Percentiles rank a stretch among this genome's conserved stretches.
phyloP scores from a whole-genome alignment of 208 protist genomes.

The Trypanosoma conorhini region DNA sequence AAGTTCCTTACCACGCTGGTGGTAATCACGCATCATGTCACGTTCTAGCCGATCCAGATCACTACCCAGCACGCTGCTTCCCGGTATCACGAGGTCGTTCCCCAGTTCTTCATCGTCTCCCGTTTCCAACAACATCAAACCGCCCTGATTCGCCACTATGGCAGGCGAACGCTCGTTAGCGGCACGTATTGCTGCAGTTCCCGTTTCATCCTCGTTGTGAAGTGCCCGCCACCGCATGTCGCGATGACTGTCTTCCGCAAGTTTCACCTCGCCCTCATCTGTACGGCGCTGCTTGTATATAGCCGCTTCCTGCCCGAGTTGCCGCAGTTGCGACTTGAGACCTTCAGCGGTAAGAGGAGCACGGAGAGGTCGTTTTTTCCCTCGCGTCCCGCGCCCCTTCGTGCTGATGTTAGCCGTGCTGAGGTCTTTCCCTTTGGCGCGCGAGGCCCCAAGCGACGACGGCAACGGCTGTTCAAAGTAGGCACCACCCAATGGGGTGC shows the following conservation, averaged over 20 bases:
- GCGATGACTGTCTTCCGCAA: constrained; percentile 22
- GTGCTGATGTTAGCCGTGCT: constrained; percentile 17
- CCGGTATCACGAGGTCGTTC: constrained; percentile 38
- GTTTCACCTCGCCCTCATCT: constrained; percentile 18
- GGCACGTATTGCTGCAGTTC: constrained; percentile 2
- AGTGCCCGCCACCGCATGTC: constrained; percentile 2
- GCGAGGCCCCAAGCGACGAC: constrained; percentile 12
- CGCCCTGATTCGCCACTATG: not conserved
- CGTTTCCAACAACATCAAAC: not conserved
- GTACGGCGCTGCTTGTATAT: constrained; percentile 7
- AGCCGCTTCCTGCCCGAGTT: constrained; percentile 7
- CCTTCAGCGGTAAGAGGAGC: constrained; percentile 25
- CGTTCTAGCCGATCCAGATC: constrained; percentile 78
- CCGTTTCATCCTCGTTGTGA: not conserved
- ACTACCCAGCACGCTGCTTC: constrained; percentile 67
- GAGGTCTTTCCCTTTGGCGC: constrained; percentile 10
- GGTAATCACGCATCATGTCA: constrained; percentile 74
- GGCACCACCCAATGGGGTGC: constrained; percentile 19
- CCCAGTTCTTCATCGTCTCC: constrained; percentile 12
- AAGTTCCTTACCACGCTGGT: constrained; percentile 48
- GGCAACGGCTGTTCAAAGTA: constrained; percentile 33
- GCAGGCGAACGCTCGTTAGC: constrained; percentile 1
- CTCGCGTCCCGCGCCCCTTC: not conserved
- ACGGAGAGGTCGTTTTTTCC: constrained; percentile 5
- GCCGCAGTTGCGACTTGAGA: constrained; percentile 17